Conservation (phyloP, 768 basidiomycete species). For the Psilocybe azurescens region DNA sequence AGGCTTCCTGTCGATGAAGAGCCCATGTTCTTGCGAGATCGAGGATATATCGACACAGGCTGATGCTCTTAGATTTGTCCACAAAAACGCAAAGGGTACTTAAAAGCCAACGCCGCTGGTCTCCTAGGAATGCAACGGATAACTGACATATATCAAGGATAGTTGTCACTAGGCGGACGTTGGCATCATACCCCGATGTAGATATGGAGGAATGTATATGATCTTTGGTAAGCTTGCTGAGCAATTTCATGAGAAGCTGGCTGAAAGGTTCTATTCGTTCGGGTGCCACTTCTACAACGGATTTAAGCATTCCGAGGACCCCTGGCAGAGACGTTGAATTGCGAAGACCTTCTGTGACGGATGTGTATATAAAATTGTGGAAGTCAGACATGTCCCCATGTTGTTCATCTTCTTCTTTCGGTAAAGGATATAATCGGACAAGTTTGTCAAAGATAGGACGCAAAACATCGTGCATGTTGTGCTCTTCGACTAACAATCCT, state of each 20-base stretch:
- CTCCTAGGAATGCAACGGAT: constrained; percentile 81
- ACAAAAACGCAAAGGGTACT: constrained; percentile 80
- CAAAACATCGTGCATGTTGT: constrained; percentile 78
- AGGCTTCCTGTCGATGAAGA: constrained; percentile 81
- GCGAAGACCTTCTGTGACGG: constrained; percentile 81
- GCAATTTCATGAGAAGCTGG: constrained; percentile 76
- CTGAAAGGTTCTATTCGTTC: constrained; percentile 86
- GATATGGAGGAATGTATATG: constrained; percentile 66
- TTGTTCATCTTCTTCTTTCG: constrained; percentile 80
- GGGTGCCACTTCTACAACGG: constrained; percentile 79
- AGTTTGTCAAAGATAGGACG: constrained; percentile 85
- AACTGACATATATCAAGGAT: constrained; percentile 87
- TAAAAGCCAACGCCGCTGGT: constrained; percentile 84
- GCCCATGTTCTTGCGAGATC: constrained; percentile 91
- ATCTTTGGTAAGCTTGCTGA: constrained; percentile 87
- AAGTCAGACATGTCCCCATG: constrained; percentile 76
- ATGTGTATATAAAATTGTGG: constrained; percentile 73
- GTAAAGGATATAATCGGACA: constrained; percentile 75
- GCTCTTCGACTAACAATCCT: constrained; percentile 82
- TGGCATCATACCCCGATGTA: constrained; percentile 57
- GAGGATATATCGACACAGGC: constrained; percentile 84
- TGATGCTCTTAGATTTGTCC: constrained; percentile 84
- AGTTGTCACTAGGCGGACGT: constrained; percentile 70
- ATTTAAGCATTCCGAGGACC: constrained; percentile 85
- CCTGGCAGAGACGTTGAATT: constrained; percentile 76